Evolutionary conservation across 257 asterid species (phyloP), one percentile per base, ranked within the genome.

Genomic region (Fraxinus americana): DNA sequence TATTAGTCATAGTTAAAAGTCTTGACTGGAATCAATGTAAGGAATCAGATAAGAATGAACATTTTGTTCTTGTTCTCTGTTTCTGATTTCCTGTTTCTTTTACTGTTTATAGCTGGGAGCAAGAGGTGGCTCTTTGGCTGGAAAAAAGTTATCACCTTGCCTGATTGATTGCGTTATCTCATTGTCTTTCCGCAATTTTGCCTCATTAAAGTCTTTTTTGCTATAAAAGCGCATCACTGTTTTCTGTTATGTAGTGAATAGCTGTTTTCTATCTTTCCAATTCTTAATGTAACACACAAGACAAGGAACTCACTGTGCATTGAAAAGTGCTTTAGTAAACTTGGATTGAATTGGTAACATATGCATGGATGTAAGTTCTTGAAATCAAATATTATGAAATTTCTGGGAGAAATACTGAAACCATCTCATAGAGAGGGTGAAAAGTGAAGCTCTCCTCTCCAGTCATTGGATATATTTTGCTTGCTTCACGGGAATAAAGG

Each of bases 1-100:
- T 57, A 54, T 71, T 38, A 69, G 63, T 77, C n/a, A 5, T 52
- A 59, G 23, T 70, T 38, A 36, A 19, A 29, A 25, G 61, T 71
- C 57, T 10, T 45, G 71, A 71, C 21, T 71, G 50, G 45, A 61
- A 29, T 27, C 72, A 39, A 29, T 21, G 57, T 36, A 13, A 63
- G 38, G 17, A 27, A 23, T 14, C 16, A 50, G 70, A 23, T 59
- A n/a, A 10, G 7, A 5, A 29, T 14, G 9, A 52, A 52, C 19
- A 45, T 45, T 45, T n/a, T n/a, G n/a, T n/a, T n/a, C n/a, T 41
- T 45, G 54, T 19, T 52, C 63, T 52, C 63, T 17, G 23, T 6
- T 52, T 52, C 23, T 52, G 25, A 52, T 19, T 19, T 52, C 17
- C 7, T 52, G 52, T 43, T 12, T 43, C 61, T 52, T 52, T 17